Evolutionary conservation across 441 rosid species (phyloP).

Genomic region (Erysimum pusillum): DNA sequence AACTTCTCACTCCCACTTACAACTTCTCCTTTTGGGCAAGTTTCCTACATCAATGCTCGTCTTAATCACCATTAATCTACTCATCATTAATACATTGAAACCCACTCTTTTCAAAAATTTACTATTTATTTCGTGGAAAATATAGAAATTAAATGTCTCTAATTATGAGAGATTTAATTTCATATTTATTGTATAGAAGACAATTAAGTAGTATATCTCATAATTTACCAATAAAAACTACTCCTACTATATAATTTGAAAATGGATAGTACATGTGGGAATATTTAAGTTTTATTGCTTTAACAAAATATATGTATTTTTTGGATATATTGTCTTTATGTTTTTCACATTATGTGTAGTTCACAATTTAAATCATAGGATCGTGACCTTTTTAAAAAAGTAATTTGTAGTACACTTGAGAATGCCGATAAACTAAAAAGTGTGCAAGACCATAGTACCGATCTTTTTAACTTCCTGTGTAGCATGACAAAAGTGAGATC

Average conservation of each 20-base stretch:
- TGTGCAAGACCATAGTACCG: neutral
- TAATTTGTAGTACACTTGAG: neutral
- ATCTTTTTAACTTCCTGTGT: neutral
- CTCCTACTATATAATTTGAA: too few species aligned
- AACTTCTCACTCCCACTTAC: constrained; percentile 47
- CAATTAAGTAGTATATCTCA: neutral
- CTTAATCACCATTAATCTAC: constrained; percentile 47
- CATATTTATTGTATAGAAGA: neutral
- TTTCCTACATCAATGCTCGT: constrained; percentile 48
- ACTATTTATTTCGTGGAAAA: neutral
- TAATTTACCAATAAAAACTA: too few species aligned
- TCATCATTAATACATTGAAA: constrained; percentile 40
- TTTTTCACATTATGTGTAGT: too few species aligned
- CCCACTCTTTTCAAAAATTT: constrained; percentile 27
- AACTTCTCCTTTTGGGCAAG: constrained; percentile 42
- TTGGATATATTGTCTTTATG: too few species aligned
- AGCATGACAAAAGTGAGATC: neutral
- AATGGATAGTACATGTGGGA: too few species aligned
- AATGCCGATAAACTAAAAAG: neutral
- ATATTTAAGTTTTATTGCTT: too few species aligned
- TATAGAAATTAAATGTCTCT: neutral
- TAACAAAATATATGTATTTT: too few species aligned
- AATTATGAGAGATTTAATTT: constrained; percentile 19
- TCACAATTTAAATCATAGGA: too few species aligned
- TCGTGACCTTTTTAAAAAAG: neutral